phyloP scores from a whole-genome alignment of 2,329 filamentous ascomycete species.

The Apiospora pterosperma region DNA sequence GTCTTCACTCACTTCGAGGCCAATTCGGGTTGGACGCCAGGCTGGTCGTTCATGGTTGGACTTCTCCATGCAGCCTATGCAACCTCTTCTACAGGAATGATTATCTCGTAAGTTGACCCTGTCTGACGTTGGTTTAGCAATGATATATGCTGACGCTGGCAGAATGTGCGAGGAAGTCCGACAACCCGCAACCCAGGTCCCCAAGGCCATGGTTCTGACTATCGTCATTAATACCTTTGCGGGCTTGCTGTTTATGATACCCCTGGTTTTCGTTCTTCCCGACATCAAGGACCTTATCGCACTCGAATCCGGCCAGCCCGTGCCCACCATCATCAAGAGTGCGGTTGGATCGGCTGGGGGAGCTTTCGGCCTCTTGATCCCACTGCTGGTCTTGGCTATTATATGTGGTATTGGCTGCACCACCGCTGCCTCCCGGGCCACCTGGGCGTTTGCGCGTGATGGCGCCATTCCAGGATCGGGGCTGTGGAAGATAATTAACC shows the following conservation, averaged over 20 bases:
- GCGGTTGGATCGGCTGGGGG: constrained; percentile 60
- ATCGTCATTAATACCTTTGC: constrained; percentile 64
- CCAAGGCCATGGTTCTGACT: constrained; percentile 69
- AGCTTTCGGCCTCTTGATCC: constrained; percentile 60
- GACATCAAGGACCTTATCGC: constrained; percentile 53
- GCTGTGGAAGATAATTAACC: constrained; percentile 60
- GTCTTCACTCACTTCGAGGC: constrained; percentile 68
- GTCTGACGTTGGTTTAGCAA: neutral
- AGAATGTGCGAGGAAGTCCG: constrained; percentile 74
- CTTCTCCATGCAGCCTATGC: constrained; percentile 70
- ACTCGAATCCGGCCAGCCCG: constrained; percentile 57
- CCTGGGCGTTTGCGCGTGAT: constrained; percentile 69
- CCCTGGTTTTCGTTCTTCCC: constrained; percentile 66
- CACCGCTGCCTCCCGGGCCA: constrained; percentile 63
- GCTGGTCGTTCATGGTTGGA: constrained; percentile 73
- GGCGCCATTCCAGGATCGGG: constrained; percentile 63
- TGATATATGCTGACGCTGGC: constrained; percentile 2
- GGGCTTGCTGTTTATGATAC: constrained; percentile 66
- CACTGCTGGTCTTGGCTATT: constrained; percentile 62
- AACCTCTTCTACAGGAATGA: constrained; percentile 76
- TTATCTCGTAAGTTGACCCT: constrained; percentile 60
- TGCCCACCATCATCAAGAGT: constrained; percentile 60
- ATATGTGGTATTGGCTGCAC: constrained; percentile 69
- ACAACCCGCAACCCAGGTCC: constrained; percentile 63
- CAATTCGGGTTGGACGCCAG: constrained; percentile 64